Conservation (phyloP, 768 basidiomycete genomes). For the Rhodotorula graminis region DNA sequence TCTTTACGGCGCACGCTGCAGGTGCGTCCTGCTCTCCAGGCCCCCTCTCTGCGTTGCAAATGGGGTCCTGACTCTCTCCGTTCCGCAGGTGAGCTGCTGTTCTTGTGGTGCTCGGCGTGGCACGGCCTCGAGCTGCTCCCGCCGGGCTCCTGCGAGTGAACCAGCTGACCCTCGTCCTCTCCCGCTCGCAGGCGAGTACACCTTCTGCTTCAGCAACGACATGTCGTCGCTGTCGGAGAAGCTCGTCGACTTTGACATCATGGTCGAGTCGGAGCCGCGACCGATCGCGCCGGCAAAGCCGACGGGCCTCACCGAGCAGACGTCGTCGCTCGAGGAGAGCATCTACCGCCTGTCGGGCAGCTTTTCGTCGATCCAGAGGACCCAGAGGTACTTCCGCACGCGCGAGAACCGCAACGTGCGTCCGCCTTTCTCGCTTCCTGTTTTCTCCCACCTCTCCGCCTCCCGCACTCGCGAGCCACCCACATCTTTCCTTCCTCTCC, state of each 20-base stretch:
- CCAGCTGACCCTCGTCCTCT: no score
- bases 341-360: slow-evolving; percentile 83
- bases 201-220: slow-evolving; percentile 96
- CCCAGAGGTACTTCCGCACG: slow-evolving; percentile 69
- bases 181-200: slow-evolving; percentile 51
- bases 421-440: no score
- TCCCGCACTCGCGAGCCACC: no score
- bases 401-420: slow-evolving; percentile 38
- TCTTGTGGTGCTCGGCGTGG: no score
- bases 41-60: no score
- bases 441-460: no score
- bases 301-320: slow-evolving; percentile 84
- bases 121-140: no score
- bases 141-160: no score
- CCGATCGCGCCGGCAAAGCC: slow-evolving; percentile 81
- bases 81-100: background rate
- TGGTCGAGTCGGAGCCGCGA: slow-evolving; percentile 93
- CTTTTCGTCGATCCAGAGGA: slow-evolving; percentile 81
- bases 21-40: slow-evolving; percentile 27
- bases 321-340: slow-evolving; percentile 87
- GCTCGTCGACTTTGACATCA: slow-evolving; percentile 90
- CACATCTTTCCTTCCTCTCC: background rate
- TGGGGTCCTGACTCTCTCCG: background rate
- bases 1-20: slow-evolving; percentile 77
- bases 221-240: slow-evolving; percentile 92